Conservation (phyloP, 2,329 filamentous ascomycete species). For the Huntiella moniliformis region DNA sequence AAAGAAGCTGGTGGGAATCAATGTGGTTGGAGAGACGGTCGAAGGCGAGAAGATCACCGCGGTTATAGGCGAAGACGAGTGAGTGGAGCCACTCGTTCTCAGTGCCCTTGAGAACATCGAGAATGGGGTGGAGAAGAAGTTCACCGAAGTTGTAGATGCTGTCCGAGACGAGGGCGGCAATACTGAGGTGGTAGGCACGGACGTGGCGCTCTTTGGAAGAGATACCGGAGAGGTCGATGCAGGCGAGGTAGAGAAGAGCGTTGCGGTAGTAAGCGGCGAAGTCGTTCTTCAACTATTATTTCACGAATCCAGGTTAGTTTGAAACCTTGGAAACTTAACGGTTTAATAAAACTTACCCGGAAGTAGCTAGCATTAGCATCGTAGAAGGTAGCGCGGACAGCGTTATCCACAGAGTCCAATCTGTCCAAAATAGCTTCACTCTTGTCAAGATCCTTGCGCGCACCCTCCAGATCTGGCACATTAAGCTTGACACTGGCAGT, state of each 20-base stretch:
- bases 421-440: slow-evolving; percentile 75
- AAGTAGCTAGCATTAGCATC: slow-evolving; percentile 89
- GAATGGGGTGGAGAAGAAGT: slow-evolving; percentile 89
- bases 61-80: slow-evolving; percentile 94
- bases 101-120: slow-evolving; percentile 56
- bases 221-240: slow-evolving; percentile 66
- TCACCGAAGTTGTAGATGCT: slow-evolving; percentile 99
- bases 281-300: slow-evolving; percentile 49
- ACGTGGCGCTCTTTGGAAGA: slow-evolving; percentile 55
- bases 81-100: slow-evolving; percentile 78
- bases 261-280: slow-evolving; percentile 96
- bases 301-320: neutral
- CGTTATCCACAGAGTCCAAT: slow-evolving; percentile 87
- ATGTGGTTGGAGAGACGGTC: slow-evolving; percentile 69
- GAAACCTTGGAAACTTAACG: neutral
- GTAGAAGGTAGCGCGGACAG: slow-evolving; percentile 94
- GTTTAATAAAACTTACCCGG: slow-evolving; percentile 32
- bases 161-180: slow-evolving; percentile 81
- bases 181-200: slow-evolving; percentile 79
- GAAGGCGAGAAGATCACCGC: slow-evolving; percentile 76
- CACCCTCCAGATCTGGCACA: slow-evolving; percentile 60
- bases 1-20: slow-evolving; percentile 57
- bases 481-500: slow-evolving; percentile 75
- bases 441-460: slow-evolving; percentile 68
- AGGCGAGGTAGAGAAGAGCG: slow-evolving; percentile 90